These are phyloP conservation scores for Acanthamoeba polyphaga DNA, from an alignment of 208 protist species.

Conservation along the genomic window DNA sequence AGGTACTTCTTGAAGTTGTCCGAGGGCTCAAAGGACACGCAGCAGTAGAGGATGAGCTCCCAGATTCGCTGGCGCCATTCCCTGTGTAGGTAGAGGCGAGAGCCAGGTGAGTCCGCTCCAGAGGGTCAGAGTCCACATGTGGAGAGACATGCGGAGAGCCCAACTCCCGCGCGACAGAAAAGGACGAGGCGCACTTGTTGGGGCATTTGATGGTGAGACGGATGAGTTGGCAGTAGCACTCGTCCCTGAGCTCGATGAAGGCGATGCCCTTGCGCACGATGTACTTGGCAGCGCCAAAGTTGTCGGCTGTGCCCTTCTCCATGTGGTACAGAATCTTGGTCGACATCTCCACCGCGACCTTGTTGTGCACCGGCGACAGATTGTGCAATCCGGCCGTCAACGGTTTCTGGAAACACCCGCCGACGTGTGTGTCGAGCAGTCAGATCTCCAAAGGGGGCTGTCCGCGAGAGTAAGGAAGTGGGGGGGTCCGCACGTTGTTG, in stretches of 20 bases:
- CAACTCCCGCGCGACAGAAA: not conserved
- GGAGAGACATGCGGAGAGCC: not conserved
- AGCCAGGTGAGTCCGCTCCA: no score
- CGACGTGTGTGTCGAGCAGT: no score
- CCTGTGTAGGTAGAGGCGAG: not conserved
- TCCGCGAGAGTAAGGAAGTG: not conserved
- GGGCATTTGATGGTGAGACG: not conserved
- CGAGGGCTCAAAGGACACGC: conserved; percentile 35
- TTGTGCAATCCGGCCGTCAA: not conserved
- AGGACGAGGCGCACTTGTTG: not conserved
- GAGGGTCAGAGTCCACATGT: not conserved
- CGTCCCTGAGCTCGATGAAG: conserved; percentile 55
- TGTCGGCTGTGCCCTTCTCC: not conserved
- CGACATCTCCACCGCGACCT: conserved; percentile 72
- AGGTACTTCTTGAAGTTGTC: conserved; percentile 71
- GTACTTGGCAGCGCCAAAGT: conserved; percentile 30
- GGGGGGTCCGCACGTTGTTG: not conserved
- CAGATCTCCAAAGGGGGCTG: not conserved
- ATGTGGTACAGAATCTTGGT: conserved; percentile 67
- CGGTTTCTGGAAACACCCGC: not conserved
- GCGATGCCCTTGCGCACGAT: conserved; percentile 59
- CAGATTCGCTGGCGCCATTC: conserved; percentile 17
- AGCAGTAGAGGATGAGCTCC: conserved; percentile 68
- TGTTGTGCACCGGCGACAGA: conserved; percentile 7
- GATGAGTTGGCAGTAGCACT: conserved; percentile 71